Conservation (phyloP, 768 basidiomycete genomes). For the Tylopilus sp. region DNA sequence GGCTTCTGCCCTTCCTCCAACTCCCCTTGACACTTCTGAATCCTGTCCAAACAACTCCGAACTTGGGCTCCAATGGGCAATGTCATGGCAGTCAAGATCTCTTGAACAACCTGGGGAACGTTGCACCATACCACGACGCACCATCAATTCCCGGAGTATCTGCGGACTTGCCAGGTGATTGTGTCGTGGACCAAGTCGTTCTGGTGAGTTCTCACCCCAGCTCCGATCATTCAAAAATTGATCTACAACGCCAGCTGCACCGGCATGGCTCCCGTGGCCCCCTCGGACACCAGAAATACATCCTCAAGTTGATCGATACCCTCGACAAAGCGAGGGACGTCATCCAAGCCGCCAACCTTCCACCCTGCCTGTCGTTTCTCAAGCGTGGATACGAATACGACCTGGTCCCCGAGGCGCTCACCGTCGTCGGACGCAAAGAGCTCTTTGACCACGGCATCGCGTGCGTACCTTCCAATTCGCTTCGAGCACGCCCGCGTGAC, state of each 20-base stretch:
- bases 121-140: slow-evolving; percentile 37
- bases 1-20: slow-evolving; percentile 14
- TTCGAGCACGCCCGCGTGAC: neutral
- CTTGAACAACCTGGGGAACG: slow-evolving; percentile 30
- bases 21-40: slow-evolving; percentile 1
- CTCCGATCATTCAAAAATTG: neutral
- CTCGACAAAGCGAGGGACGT: slow-evolving; percentile 22
- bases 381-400: slow-evolving; percentile 34
- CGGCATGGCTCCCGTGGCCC: slow-evolving; percentile 46
- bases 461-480: slow-evolving; percentile 20
- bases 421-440: too few species aligned
- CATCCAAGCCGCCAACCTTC: slow-evolving; percentile 30
- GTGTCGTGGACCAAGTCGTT: slow-evolving; percentile 39
- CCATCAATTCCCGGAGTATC: slow-evolving; percentile 27
- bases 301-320: slow-evolving; percentile 31
- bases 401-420: slow-evolving; percentile 37
- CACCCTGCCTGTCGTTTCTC: slow-evolving; percentile 34
- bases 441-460: slow-evolving; percentile 40
- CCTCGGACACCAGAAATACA: slow-evolving; percentile 30
- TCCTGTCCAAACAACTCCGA: neutral
- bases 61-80: neutral
- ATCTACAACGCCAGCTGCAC: slow-evolving; percentile 31
- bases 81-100: neutral
- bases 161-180: slow-evolving; percentile 35
- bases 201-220: slow-evolving; percentile 26